Base-by-base conservation (phyloP, 768 basidiomycete species). In the Leccinum obscurum region DNA sequence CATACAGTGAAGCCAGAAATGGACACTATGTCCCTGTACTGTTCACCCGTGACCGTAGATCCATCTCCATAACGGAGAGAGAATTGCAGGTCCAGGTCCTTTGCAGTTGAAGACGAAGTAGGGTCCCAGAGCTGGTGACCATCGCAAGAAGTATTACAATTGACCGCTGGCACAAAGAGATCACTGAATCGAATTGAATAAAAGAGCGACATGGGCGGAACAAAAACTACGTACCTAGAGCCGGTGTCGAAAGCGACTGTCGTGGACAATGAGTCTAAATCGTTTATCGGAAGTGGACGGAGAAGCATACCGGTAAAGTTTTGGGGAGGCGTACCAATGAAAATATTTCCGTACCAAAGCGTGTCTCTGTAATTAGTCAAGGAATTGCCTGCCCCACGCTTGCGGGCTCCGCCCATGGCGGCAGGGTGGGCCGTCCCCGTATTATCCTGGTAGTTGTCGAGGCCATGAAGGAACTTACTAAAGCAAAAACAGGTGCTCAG, bases 91-190 rank as follows among this genome's bases (percentile, higher is more conserved):
- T 34, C 20, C n/a, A 56, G 13, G n/a, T 63, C 50, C 14, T n/a
- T 6, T 4, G 61, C 41, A 10, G 64, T 60, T 8, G 62, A 57
- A 48, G 61, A 62, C 11, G 58, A 39, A 9, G 6, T 22, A 4
- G 77, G 63, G 57, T 76, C 59, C 66, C 76, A 78, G 53, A 65
- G 61, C 20, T 34, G 62, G 62, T 78, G 75, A 6, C 56, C 63
- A 1, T 52, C 44, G 63, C 77, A 78, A 53, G 14, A 62, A 22
- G 60, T 67, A 20, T 17, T 24, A 62, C 72, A 73, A 22, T 49
- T n/a, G 14, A 54, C 26, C 2, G 60, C 61, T 24, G 71, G 69
- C n/a, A 73, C 24, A 55, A 70, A 69, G 11, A 72, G 63, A 55
- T 73, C 72, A 41, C 66, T 68, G 53, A 56, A 24, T 55, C 30